phyloP scores from a whole-genome alignment of 768 basidiomycete genomes.

The Termitomyces sp. region DNA sequence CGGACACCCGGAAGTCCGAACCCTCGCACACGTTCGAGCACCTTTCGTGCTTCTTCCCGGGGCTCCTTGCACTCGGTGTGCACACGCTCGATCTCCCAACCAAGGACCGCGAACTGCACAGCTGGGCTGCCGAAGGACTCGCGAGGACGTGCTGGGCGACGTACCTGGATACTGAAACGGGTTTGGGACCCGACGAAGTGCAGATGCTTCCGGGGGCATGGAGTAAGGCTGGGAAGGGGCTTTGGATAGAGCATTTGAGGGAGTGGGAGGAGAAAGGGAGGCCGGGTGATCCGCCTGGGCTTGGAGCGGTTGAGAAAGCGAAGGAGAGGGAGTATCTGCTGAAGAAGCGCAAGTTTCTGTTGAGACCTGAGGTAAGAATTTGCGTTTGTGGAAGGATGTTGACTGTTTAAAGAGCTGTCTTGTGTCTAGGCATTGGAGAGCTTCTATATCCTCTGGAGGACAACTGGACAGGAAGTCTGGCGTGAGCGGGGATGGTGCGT shows the following conservation, averaged over 20 bases:
- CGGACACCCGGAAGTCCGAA: constrained; percentile 29
- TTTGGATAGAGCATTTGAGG: constrained; percentile 34
- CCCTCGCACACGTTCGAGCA: constrained; percentile 51
- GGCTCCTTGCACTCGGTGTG: constrained; percentile 54
- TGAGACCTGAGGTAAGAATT: constrained; percentile 46
- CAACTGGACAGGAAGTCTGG: constrained; percentile 45
- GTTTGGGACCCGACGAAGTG: constrained; percentile 57
- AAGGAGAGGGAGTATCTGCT: constrained; percentile 33
- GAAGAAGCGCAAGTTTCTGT: constrained; percentile 27
- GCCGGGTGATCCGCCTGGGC: constrained; percentile 28
- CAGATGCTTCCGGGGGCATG: constrained; percentile 20
- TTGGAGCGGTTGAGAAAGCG: constrained; percentile 18
- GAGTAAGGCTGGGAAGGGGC: constrained; percentile 15
- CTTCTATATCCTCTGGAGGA: constrained; percentile 48
- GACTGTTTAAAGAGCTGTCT: background rate
- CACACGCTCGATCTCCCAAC: constrained; percentile 32
- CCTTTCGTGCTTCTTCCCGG: constrained; percentile 60
- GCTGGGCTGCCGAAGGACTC: constrained; percentile 58
- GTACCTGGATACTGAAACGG: constrained; percentile 59
- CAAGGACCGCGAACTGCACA: constrained; percentile 37
- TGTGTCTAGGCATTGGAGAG: constrained; percentile 42
- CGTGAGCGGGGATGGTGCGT: constrained; percentile 45
- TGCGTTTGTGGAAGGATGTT: background rate
- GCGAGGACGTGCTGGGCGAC: constrained; percentile 57
- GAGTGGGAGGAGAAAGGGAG: constrained; percentile 37